Percentiles rank a stretch among this genome's conserved stretches.
Evolutionary conservation across 768 basidiomycete species (phyloP).

Genomic region (Leccinellum rugosiceps): DNA sequence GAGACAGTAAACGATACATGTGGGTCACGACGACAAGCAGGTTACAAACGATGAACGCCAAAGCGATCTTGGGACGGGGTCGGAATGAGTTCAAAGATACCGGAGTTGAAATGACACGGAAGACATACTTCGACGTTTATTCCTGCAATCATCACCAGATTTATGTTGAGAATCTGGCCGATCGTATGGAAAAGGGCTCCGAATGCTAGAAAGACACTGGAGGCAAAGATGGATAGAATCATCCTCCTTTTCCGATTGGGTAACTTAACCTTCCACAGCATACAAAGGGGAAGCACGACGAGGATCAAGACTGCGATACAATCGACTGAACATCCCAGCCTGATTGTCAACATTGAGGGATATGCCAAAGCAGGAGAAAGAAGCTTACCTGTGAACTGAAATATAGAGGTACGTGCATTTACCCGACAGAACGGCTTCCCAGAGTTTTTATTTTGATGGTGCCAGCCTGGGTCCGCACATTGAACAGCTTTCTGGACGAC

Average conservation of each 20-base stretch:
- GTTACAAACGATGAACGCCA: slow-evolving; percentile 21
- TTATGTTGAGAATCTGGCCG: slow-evolving; percentile 10
- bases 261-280: slow-evolving; percentile 22
- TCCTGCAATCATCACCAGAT: slow-evolving; percentile 2
- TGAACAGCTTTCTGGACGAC: slow-evolving; percentile 4
- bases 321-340: slow-evolving; percentile 9
- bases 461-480: slow-evolving; percentile 12
- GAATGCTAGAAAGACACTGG: slow-evolving; percentile 15
- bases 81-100: not conserved
- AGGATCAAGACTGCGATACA: slow-evolving; percentile 15
- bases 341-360: not conserved
- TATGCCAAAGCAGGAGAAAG: not conserved
- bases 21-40: slow-evolving; percentile 22
- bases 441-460: not conserved
- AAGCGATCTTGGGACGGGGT: slow-evolving; percentile 6
- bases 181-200: slow-evolving; percentile 14
- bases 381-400: slow-evolving; percentile 16
- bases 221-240: slow-evolving; percentile 23
- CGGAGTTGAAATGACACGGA: not conserved
- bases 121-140: slow-evolving; percentile 19
- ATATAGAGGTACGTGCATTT: slow-evolving; percentile 1
- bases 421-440: slow-evolving; percentile 13
- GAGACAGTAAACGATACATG: slow-evolving; percentile 13
- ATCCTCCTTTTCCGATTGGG: slow-evolving; percentile 20
- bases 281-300: slow-evolving; percentile 15